A percentile compares a stretch with the other conserved stretches of the same genome.
Evolutionary conservation across 1,139 yeast genomes (phyloP).

Genomic region (Taiozyma sp.): DNA sequence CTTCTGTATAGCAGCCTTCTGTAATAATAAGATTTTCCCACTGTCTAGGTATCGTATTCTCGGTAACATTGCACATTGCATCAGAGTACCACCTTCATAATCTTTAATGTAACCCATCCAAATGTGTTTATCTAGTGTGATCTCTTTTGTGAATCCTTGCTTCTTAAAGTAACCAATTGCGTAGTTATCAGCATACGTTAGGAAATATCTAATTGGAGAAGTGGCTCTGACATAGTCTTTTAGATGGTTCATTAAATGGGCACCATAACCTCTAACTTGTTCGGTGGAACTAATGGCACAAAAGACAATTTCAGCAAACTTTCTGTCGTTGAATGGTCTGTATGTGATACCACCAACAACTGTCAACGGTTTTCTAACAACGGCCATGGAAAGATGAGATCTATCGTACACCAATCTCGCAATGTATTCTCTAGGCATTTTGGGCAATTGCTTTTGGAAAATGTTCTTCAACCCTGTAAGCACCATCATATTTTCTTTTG

Average conservation of each 20-base stretch:
- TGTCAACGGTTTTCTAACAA: slow-evolving; percentile 84
- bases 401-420: slow-evolving; percentile 92
- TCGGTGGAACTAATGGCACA: slow-evolving; percentile 97
- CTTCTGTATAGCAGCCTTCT: slow-evolving; percentile 85
- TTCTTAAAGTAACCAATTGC: slow-evolving; percentile 98
- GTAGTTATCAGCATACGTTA: slow-evolving; percentile 97
- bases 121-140: slow-evolving; percentile 71
- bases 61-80: slow-evolving; percentile 97
- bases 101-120: slow-evolving; percentile 99
- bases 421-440: slow-evolving; percentile 97
- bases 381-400: slow-evolving; percentile 93
- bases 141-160: slow-evolving; percentile 96
- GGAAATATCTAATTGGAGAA: slow-evolving; percentile 76
- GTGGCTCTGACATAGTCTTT: slow-evolving; percentile 93
- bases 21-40: slow-evolving; percentile 75
- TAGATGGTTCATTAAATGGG: slow-evolving; percentile 95
- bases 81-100: slow-evolving; percentile 96
- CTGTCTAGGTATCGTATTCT: slow-evolving; percentile 82
- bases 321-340: slow-evolving; percentile 84
- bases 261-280: slow-evolving; percentile 98
- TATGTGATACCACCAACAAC: slow-evolving; percentile 98
- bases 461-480: slow-evolving; percentile 92
- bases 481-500: slow-evolving; percentile 82
- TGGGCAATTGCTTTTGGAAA: slow-evolving; percentile 94
- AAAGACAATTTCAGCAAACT: slow-evolving; percentile 96